A percentile compares a stretch with the other conserved stretches of the same genome.
Evolutionary conservation across 306 rosid species (phyloP).

Genomic region (Calophaca sinica): DNA sequence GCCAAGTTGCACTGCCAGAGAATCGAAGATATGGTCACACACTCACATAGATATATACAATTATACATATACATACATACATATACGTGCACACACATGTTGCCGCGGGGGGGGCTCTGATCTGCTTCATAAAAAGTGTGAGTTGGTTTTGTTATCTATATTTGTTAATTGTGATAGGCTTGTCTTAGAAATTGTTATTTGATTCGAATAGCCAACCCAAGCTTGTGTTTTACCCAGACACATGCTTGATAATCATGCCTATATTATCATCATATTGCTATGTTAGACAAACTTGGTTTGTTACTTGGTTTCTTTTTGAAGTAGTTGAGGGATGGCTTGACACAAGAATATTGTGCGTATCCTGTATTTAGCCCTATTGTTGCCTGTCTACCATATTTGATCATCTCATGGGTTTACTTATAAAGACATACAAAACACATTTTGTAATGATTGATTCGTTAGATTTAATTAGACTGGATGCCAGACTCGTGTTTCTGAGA

Average conservation of each 20-base stretch:
- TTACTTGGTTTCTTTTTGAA: background rate
- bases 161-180: background rate
- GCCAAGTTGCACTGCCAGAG: no score
- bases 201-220: background rate
- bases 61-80: no score
- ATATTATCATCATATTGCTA: background rate
- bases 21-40: background rate
- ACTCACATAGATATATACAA: no score
- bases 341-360: background rate
- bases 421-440: slow-evolving; percentile 8
- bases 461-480: slow-evolving; percentile 33
- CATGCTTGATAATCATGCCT: background rate
- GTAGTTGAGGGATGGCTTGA: slow-evolving; percentile 25
- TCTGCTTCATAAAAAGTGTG: no score
- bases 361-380: slow-evolving; percentile 17
- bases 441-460: background rate
- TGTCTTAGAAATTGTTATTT: background rate
- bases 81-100: no score
- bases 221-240: no score
- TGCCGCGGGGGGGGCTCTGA: no score
- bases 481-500: slow-evolving; percentile 13
- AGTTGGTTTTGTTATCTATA: background rate
- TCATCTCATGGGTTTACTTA: slow-evolving; percentile 32
- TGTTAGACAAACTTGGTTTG: background rate
- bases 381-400: background rate